These are phyloP conservation scores for Luvunga scandens DNA, from an alignment of 345 rosid genomes.

Conservation along the genomic window DNA sequence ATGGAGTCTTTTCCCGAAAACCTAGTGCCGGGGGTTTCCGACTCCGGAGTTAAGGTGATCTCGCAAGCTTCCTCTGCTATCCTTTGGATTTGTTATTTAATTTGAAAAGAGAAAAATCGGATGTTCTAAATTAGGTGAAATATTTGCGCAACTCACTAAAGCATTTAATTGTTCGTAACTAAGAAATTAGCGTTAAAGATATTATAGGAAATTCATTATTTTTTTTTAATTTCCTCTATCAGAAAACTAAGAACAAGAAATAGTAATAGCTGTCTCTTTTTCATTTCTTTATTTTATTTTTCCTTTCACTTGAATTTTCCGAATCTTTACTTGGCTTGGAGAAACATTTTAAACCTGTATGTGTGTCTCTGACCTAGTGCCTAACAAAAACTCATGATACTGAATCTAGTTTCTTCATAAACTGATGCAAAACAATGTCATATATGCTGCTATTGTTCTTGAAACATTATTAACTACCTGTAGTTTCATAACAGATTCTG, in stretches of 20 bases:
- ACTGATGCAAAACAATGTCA: not conserved
- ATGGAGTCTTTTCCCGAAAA: constrained; percentile 42
- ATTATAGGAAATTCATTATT: not conserved
- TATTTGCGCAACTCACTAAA: not conserved
- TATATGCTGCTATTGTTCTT: not conserved
- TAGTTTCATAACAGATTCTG: not conserved
- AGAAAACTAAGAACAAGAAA: not conserved
- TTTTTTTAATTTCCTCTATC: not conserved
- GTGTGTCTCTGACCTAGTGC: too few species aligned
- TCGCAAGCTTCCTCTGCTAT: not conserved
- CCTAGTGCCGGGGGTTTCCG: constrained; percentile 35
- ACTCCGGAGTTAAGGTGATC: constrained; percentile 69
- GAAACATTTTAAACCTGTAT: not conserved
- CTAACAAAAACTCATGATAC: too few species aligned
- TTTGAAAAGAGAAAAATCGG: not conserved
- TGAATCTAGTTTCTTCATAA: not conserved
- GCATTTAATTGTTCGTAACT: not conserved
- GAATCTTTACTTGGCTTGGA: not conserved
- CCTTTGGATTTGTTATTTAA: not conserved
- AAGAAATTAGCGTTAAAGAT: not conserved
- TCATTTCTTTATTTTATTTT: not conserved
- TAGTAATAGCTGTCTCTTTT: not conserved
- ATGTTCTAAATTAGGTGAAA: not conserved
- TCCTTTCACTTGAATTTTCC: not conserved
- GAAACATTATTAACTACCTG: not conserved